These are phyloP conservation scores for Rugonectria rugulosa DNA, from an alignment of 2,329 filamentous ascomycete genomes.

Conservation along the genomic window DNA sequence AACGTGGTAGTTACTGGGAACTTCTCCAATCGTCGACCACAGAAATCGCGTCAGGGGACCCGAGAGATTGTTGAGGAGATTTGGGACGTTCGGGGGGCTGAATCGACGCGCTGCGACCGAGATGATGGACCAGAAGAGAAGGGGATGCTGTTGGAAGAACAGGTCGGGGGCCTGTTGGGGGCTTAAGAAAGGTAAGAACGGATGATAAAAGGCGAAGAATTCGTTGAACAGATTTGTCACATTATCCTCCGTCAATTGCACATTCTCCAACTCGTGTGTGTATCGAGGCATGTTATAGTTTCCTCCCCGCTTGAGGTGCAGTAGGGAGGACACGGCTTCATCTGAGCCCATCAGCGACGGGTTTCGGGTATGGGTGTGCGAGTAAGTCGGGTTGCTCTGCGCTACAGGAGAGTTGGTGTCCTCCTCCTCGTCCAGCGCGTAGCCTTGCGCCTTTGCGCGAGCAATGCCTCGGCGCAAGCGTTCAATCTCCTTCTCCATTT, in stretches of 20 bases:
- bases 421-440: conserved; percentile 61
- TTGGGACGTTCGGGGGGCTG: conserved; percentile 60
- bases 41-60: conserved; percentile 74
- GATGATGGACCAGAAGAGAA: conserved; percentile 87
- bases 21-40: conserved; percentile 79
- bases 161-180: conserved; percentile 71
- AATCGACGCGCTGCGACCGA: conserved; percentile 78
- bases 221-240: conserved; percentile 73
- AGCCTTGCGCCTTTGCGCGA: conserved; percentile 67
- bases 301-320: conserved; percentile 71
- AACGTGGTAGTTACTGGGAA: conserved; percentile 80
- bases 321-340: conserved; percentile 71
- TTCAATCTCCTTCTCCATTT: conserved; percentile 86
- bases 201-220: conserved; percentile 80
- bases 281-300: conserved; percentile 67
- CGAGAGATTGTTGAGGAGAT: conserved; percentile 72
- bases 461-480: conserved; percentile 68
- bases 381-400: conserved; percentile 59
- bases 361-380: conserved; percentile 68
- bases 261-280: conserved; percentile 68
- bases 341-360: conserved; percentile 72
- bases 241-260: conserved; percentile 69
- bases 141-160: conserved; percentile 78
- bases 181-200: conserved; percentile 79
- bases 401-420: conserved; percentile 67